phyloP scores from a whole-genome alignment of 2,329 filamentous ascomycete genomes.

The Zarea fungicola region DNA sequence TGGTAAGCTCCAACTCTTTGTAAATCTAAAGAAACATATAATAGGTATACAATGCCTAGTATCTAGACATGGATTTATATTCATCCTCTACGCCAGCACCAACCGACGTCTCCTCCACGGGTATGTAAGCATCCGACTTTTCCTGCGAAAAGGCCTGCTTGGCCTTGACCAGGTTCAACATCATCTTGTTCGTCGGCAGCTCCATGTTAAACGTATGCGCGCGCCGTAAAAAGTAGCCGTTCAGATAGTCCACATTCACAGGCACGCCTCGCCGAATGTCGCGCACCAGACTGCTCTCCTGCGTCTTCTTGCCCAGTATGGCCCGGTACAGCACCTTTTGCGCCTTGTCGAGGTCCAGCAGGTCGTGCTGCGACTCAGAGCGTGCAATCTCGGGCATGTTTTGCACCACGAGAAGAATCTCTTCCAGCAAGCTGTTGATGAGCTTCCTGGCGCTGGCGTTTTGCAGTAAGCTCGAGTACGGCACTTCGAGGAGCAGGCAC shows the following conservation, averaged over 20 bases:
- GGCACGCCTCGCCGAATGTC: conserved; percentile 55
- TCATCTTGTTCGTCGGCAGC: conserved; percentile 66
- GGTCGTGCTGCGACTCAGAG: conserved; percentile 50
- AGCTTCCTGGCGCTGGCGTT: conserved; percentile 61
- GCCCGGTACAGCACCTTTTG: conserved; percentile 49
- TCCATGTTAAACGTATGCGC: conserved; percentile 69
- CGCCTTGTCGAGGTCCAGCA: conserved; percentile 55
- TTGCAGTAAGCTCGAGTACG: conserved; percentile 64
- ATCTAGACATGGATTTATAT: conserved; percentile 17
- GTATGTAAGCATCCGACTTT: conserved; percentile 29
- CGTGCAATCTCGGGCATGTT: conserved; percentile 67
- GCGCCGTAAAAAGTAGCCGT: conserved; percentile 76
- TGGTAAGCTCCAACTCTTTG: too few species aligned
- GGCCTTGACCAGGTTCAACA: conserved; percentile 67
- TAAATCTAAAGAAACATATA: background rate
- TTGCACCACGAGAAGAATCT: conserved; percentile 68
- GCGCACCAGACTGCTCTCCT: conserved; percentile 59
- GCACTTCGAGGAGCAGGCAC: conserved; percentile 70
- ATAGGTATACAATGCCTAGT: conserved; percentile 11
- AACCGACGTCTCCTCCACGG: conserved; percentile 31
- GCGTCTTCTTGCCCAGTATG: conserved; percentile 40
- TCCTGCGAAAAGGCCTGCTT: conserved; percentile 43
- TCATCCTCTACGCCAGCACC: conserved; percentile 19
- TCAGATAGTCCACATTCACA: conserved; percentile 79
- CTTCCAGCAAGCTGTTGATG: conserved; percentile 66